Evolutionary conservation across 2,329 filamentous ascomycete genomes (phyloP).

Genomic region (Lecanicillium sp.): DNA sequence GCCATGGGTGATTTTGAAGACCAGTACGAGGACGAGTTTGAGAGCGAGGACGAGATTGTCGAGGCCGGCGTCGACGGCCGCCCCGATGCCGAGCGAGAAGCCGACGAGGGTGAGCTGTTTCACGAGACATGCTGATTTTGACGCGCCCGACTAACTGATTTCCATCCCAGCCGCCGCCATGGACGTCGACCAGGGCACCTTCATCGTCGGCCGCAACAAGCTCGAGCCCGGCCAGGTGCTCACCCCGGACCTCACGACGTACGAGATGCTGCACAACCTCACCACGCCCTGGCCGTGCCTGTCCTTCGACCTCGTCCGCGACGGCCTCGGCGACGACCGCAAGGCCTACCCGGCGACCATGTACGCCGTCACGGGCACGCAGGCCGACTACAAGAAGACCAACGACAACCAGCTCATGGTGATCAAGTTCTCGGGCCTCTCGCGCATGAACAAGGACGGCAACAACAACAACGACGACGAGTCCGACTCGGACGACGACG

Average conservation of each 20-base stretch:
- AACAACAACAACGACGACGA: conserved; percentile 64
- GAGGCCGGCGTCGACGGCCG: conserved; percentile 91
- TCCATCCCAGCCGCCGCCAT: conserved; percentile 49
- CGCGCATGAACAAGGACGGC: conserved; percentile 70
- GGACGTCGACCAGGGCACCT: conserved; percentile 90
- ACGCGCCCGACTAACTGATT: conserved; percentile 1
- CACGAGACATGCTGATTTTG: conserved; percentile 36
- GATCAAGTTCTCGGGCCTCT: conserved; percentile 90
- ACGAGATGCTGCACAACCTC: conserved; percentile 94
- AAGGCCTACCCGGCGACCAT: conserved; percentile 93
- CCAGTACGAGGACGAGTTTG: conserved; percentile 88
- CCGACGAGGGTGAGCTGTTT: conserved; percentile 59
- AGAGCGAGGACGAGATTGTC: conserved; percentile 83
- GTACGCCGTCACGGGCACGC: conserved; percentile 91
- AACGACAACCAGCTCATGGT: conserved; percentile 93
- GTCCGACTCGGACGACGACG: conserved; percentile 52
- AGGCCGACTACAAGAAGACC: conserved; percentile 68
- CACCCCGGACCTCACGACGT: conserved; percentile 85
- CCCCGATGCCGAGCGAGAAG: conserved; percentile 87
- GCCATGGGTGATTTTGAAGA: conserved; percentile 85
- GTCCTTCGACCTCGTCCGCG: conserved; percentile 86
- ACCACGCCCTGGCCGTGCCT: conserved; percentile 95
- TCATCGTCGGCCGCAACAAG: conserved; percentile 91
- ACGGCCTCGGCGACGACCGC: conserved; percentile 80
- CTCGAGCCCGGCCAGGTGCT: conserved; percentile 86